A percentile compares a stretch with the other conserved stretches of the same genome.
Conservation (phyloP, 306 rosid species). For the Phaseolus lunatus region DNA sequence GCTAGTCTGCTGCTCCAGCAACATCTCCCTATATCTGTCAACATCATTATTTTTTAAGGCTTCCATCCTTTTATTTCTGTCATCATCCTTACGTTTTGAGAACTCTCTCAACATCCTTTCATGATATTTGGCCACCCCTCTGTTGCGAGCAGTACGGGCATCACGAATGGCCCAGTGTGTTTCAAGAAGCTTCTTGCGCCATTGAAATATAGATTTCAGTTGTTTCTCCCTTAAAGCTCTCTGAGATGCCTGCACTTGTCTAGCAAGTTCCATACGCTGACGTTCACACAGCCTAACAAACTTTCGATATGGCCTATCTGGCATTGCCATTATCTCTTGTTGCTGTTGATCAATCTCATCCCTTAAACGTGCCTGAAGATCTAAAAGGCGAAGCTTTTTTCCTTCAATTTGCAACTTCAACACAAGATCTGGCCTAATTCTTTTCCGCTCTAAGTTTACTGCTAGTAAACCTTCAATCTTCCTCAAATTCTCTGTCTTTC, state of each 20-base stretch:
- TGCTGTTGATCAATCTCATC: slow-evolving; percentile 97
- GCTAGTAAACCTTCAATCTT: slow-evolving; percentile 93
- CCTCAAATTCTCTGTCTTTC: slow-evolving; percentile 75
- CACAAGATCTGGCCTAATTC: slow-evolving; percentile 95
- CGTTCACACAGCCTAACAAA: slow-evolving; percentile 96
- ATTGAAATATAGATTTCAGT: slow-evolving; percentile 87
- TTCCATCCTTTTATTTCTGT: slow-evolving; percentile 92
- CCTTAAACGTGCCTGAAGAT: slow-evolving; percentile 90
- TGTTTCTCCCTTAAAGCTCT: slow-evolving; percentile 89
- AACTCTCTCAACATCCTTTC: slow-evolving; percentile 95
- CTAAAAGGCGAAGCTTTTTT: slow-evolving; percentile 87
- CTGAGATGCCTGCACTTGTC: slow-evolving; percentile 95
- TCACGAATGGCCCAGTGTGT: slow-evolving; percentile 97
- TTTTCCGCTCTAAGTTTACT: slow-evolving; percentile 89
- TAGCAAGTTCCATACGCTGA: slow-evolving; percentile 86
- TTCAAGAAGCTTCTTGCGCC: slow-evolving; percentile 99
- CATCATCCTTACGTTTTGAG: slow-evolving; percentile 94
- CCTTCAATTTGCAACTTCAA: slow-evolving; percentile 93
- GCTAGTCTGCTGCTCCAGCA: slow-evolving; percentile 93
- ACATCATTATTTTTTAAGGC: slow-evolving; percentile 97
- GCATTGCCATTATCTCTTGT: slow-evolving; percentile 99
- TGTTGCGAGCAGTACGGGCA: slow-evolving; percentile 93
- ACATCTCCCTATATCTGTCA: slow-evolving; percentile 96
- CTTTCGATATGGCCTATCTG: slow-evolving; percentile 94
- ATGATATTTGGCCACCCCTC: slow-evolving; percentile 98